Evolutionary conservation across 73 alveolate species (phyloP).

Genomic region (Blepharisma stoltei): DNA sequence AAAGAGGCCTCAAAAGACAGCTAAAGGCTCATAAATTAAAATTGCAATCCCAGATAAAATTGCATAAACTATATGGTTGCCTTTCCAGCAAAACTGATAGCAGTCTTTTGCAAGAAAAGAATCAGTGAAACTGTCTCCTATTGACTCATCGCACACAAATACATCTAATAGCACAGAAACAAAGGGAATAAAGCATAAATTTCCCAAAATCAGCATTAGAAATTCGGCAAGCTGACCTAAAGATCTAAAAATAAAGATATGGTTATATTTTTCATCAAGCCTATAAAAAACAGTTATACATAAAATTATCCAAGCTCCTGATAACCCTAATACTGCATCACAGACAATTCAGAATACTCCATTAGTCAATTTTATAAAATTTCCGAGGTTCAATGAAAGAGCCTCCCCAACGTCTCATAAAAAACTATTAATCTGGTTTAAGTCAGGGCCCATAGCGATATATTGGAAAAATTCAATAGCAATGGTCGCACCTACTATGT

Average conservation of each 20-base stretch:
- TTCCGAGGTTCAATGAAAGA: neutral
- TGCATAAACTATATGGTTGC: neutral
- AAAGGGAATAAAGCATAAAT: conserved; percentile 10
- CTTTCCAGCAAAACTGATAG: conserved; percentile 1
- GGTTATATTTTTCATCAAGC: neutral
- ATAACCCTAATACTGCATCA: neutral
- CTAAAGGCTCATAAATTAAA: conserved; percentile 3
- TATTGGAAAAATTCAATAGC: conserved; percentile 33
- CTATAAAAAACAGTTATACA: neutral
- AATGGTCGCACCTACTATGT: neutral
- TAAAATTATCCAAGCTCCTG: neutral
- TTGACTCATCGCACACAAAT: conserved; percentile 22
- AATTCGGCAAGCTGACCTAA: neutral
- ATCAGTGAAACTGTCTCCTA: neutral
- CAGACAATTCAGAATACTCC: conserved; percentile 1
- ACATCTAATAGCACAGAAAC: conserved; percentile 2
- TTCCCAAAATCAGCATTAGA: conserved; percentile 25
- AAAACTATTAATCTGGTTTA: neutral
- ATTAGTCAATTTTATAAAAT: neutral
- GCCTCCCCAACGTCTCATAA: neutral
- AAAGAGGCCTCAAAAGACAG: conserved; percentile 32
- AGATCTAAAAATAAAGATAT: neutral
- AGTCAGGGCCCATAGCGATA: conserved; percentile 12
- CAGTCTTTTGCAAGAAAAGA: neutral
- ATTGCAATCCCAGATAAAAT: conserved; percentile 4